Evolutionary conservation across 2,329 filamentous ascomycete species (phyloP), one percentile per base, ranked within the genome.

Genomic region (Huntiella omanensis): DNA sequence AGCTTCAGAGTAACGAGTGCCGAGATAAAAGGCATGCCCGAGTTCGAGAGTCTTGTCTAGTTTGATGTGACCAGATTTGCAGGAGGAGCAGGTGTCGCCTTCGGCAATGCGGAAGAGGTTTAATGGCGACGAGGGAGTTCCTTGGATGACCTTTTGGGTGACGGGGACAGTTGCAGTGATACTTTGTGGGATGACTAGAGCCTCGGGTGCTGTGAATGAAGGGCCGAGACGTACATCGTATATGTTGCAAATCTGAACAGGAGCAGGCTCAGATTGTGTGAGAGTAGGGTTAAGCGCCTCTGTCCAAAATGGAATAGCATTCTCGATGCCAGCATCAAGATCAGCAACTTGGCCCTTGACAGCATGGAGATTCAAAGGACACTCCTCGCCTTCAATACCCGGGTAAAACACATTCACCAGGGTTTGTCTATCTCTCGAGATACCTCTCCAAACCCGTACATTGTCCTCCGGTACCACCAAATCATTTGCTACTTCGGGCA

Each of bases 11-110:
- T 98, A 98, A 28, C 87, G 75, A 1, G 83, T 87, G 8, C 88
- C 87, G 1, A 98, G 76, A 59, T 92, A 79, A 63, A 98, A 98
- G 0, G 91, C 96, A 60, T 98, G 91, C 1, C 85, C 91, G 12
- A 96, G 70, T 62, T 98, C 91, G 43, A 96, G 79, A 5, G 86
- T 83, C 51, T 73, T 78, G 48, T 80, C 71, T 2, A 82, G 67
- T 38, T 66, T 67, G 16, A 96, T 65, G 2, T 60, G 64, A 0
- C 81, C 81, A 0, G 66, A 55, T 0, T 62, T 56, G 58, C 91
- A 98, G 35, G 69, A 66, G 0, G 83, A 75, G 55, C 91, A 98
- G 8, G 60, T 54, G 55, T 92, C 84, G 10, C 81, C 83, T 38
- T 76, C 62, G 41, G 65, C 65, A 13, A 80, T 72, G 49, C 73